Evolutionary conservation across 2,329 filamentous ascomycete genomes (phyloP), one percentile per base, ranked within the genome.

Genomic region (Fusarium solani-melongenae): DNA sequence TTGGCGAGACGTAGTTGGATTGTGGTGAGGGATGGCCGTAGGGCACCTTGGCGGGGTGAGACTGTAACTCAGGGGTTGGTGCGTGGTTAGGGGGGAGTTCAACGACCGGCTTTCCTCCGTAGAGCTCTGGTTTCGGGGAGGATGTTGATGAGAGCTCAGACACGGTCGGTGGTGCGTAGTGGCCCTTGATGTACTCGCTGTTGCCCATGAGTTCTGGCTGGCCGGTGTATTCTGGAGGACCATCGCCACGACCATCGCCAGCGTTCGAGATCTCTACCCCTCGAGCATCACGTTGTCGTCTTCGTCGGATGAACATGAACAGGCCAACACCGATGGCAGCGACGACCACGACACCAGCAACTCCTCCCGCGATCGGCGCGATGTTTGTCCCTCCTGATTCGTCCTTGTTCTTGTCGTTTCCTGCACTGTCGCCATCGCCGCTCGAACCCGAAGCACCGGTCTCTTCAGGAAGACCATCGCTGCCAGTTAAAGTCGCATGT

Each of bases 271-370:
- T 66, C 36, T 74, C 64, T 27, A 78, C 69, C 39, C 78, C 79
- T 20, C 66, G 66, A 11, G 51, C 49, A n/a, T 75, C 41, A 24
- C 69, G 77, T 29, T 77, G 80, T 33, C 79, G 81, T 39, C 76
- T 80, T 46, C 77, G 81, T 27, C 83, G 74, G 46, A 85, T 79
- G 74, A 86, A 81, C 63, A 86, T 79, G 27, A 82, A 79, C 0
- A 79, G 69, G 0, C 79, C 80, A 0, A 72, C 77, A 7, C 79
- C 80, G 6, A 81, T 72, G 11, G 76, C 74, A 9, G 79, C 61
- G 10, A 77, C 64, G 8, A 77, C 60, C 2, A 81, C 70, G 2
- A 67, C 79, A 2, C 76, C 78, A 6, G 78, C 77, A n/a, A 80
- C 77, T 10, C 77, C 79, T 14, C 78, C 81, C 1, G 73, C 79